Conservation (phyloP, 208 protist genomes). For the Leishmania mexicana region DNA sequence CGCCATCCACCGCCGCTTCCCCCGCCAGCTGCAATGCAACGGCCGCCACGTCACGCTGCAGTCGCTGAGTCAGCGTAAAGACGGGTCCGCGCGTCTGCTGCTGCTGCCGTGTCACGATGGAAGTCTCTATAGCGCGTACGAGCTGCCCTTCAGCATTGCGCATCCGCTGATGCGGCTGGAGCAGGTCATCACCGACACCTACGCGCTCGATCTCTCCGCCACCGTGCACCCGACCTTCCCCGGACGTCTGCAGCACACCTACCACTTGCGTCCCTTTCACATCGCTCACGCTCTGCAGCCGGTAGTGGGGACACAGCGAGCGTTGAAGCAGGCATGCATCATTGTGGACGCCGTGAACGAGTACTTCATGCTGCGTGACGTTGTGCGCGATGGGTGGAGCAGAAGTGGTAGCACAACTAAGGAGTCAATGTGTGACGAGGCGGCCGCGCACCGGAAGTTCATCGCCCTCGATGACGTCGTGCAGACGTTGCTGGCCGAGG, state of each 20-base stretch:
- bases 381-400: constrained; percentile 12
- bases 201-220: constrained; percentile 37
- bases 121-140: constrained; percentile 50
- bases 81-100: constrained; percentile 28
- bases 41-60: constrained; percentile 36
- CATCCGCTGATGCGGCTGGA: constrained; percentile 60
- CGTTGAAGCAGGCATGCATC: constrained; percentile 53
- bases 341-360: constrained; percentile 52
- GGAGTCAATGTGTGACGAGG: background rate
- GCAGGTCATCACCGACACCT: constrained; percentile 55
- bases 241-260: constrained; percentile 26
- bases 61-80: constrained; percentile 33
- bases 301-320: constrained; percentile 31
- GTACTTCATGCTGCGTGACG: constrained; percentile 38
- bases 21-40: constrained; percentile 32
- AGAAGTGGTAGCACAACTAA: background rate
- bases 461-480: constrained; percentile 29
- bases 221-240: constrained; percentile 17
- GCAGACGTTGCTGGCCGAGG: constrained; percentile 39
- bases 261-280: constrained; percentile 31
- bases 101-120: constrained; percentile 69
- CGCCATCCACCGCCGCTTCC: constrained; percentile 23
- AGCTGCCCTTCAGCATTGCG: constrained; percentile 59
- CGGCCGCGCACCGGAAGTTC: constrained; percentile 20
- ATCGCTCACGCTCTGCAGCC: constrained; percentile 29